These are phyloP conservation scores for Fragaria vesca DNA, from an alignment of 306 rosid species.

Conservation along the genomic window DNA sequence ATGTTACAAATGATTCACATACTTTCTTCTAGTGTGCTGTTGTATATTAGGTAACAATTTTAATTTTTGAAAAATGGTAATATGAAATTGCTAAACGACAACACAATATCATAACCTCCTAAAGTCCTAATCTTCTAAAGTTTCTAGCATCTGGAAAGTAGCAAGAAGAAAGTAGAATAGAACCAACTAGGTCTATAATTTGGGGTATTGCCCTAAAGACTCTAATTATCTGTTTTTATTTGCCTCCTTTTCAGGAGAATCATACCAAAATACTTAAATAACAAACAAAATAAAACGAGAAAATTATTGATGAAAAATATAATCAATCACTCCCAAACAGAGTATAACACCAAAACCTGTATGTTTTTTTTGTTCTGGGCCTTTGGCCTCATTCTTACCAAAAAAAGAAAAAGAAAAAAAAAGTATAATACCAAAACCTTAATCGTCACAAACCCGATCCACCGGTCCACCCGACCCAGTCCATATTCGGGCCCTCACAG, in stretches of 20 bases:
- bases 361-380: no score
- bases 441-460: neutral
- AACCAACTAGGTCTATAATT: neutral
- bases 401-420: no score
- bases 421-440: neutral
- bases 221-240: neutral
- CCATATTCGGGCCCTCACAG: neutral
- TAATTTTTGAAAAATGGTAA: no score
- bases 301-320: neutral
- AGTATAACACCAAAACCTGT: neutral
- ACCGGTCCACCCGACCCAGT: neutral
- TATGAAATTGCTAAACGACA: neutral
- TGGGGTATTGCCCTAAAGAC: neutral
- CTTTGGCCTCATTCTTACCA: no score
- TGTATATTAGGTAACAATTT: no score
- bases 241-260: neutral
- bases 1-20: no score
- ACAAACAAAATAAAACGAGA: no score
- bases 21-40: no score
- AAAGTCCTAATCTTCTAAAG: neutral
- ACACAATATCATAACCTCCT: neutral
- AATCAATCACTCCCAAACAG: neutral
- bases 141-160: neutral
- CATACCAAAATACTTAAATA: neutral
- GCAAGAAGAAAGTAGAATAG: neutral